A percentile compares a stretch with the other conserved stretches of the same genome.
Evolutionary conservation across 768 basidiomycete genomes (phyloP).

Genomic region (Serendipita vermifera): DNA sequence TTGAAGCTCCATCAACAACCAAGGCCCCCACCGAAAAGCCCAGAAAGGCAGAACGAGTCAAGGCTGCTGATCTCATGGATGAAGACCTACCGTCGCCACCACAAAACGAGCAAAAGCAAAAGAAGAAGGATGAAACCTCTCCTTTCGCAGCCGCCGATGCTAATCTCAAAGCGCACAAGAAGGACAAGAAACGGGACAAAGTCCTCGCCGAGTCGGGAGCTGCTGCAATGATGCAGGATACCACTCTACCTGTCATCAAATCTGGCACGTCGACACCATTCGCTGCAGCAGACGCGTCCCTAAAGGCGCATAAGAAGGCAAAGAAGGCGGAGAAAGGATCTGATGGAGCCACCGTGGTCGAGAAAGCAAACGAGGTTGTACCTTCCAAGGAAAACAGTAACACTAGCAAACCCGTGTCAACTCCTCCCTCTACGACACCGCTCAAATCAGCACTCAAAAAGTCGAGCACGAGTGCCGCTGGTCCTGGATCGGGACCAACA

Average conservation of each 20-base stretch:
- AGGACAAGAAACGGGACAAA: constrained; percentile 17
- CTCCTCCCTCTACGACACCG: constrained; percentile 1
- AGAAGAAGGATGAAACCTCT: constrained; percentile 10
- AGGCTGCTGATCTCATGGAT: not conserved
- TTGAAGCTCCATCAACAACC: not conserved
- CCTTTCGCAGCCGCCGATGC: constrained; percentile 5
- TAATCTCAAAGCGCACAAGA: constrained; percentile 12
- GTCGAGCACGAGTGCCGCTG: constrained; percentile 10
- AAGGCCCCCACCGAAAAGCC: not conserved
- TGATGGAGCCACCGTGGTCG: constrained; percentile 1
- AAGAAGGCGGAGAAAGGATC: constrained; percentile 13
- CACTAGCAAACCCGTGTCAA: not conserved
- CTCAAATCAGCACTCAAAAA: constrained; percentile 19
- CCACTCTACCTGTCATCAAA: constrained; percentile 12
- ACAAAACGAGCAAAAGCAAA: constrained; percentile 13
- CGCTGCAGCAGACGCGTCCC: constrained; percentile 12
- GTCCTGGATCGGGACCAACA: not conserved
- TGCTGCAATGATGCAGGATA: constrained; percentile 16
- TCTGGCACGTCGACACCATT: not conserved
- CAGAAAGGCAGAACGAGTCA: not conserved
- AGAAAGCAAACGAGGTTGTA: constrained; percentile 15
- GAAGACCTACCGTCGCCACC: constrained; percentile 8
- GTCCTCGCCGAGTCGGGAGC: constrained; percentile 15
- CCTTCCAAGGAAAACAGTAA: constrained; percentile 8
- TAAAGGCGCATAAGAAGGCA: not conserved